Conservation (phyloP, 2,329 filamentous ascomycete genomes). For the Oidium heveae region DNA sequence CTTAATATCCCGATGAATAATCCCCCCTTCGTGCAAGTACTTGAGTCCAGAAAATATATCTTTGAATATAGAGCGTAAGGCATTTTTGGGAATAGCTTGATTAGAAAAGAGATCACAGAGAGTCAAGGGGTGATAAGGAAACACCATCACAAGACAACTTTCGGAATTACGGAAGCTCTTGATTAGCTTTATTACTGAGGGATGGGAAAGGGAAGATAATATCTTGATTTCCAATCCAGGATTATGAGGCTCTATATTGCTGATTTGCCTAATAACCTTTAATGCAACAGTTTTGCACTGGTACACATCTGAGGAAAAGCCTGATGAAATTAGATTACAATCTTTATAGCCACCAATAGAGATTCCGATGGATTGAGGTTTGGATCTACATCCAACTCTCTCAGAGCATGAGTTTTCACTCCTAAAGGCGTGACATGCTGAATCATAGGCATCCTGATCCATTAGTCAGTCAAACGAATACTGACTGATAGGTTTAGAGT, state of each 20-base stretch:
- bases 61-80: slow-evolving; percentile 22
- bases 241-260: slow-evolving; percentile 58
- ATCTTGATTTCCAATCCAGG: slow-evolving; percentile 57
- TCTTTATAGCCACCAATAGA: slow-evolving; percentile 27
- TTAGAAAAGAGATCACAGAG: slow-evolving; percentile 40
- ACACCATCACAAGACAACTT: slow-evolving; percentile 51
- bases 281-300: slow-evolving; percentile 39
- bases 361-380: slow-evolving; percentile 12
- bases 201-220: slow-evolving; percentile 29
- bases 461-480: not conserved
- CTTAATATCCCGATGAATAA: slow-evolving; percentile 87
- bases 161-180: slow-evolving; percentile 48
- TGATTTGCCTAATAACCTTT: slow-evolving; percentile 60
- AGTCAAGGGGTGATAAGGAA: slow-evolving; percentile 59
- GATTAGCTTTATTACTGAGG: slow-evolving; percentile 40
- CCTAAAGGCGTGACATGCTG: slow-evolving; percentile 10
- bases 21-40: slow-evolving; percentile 45
- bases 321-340: slow-evolving; percentile 32
- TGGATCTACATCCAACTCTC: not conserved
- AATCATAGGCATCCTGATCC: slow-evolving; percentile 31
- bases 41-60: slow-evolving; percentile 47
- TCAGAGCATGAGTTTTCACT: not conserved
- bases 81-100: slow-evolving; percentile 15
- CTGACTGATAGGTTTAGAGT: not conserved
- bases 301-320: slow-evolving; percentile 67